Conservation (phyloP, 805 yeast genomes). For the Candida dendrica region DNA sequence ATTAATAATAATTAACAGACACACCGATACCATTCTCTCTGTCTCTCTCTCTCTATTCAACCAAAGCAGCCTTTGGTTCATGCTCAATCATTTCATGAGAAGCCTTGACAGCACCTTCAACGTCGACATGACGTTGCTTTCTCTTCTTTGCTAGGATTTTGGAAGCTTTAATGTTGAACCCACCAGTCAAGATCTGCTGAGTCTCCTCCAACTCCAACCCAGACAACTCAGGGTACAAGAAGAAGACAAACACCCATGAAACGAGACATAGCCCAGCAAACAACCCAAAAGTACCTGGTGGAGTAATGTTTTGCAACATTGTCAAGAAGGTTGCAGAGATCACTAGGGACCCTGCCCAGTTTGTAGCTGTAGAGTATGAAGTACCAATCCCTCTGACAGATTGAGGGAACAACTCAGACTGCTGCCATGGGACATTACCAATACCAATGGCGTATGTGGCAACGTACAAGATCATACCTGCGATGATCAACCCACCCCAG, state of each 20-base stretch:
- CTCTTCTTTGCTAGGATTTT: conserved; percentile 44
- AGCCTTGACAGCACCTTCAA: conserved; percentile 18
- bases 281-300: conserved; percentile 88
- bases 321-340: conserved; percentile 91
- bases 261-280: conserved; percentile 77
- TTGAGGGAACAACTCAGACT: conserved; percentile 91
- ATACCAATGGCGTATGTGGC: conserved; percentile 91
- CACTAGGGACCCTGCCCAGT: conserved; percentile 92
- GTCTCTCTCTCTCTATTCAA: too few relatives aligned
- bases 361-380: conserved; percentile 84
- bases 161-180: conserved; percentile 76
- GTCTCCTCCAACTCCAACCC: conserved; percentile 90
- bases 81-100: conserved; percentile 22
- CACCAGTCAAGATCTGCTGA: conserved; percentile 70
- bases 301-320: conserved; percentile 88
- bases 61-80: background rate
- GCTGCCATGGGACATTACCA: conserved; percentile 99
- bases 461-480: conserved; percentile 80
- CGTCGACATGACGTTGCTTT: conserved; percentile 17
- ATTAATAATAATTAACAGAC: too few relatives aligned
- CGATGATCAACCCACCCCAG: conserved; percentile 85
- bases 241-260: conserved; percentile 66
- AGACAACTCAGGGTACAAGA: conserved; percentile 88
- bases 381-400: conserved; percentile 89
- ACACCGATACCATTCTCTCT: too few relatives aligned